Evolutionary conservation across 192 early-diverging fungal genomes (phyloP).

Genomic region (Coemansia sp.): DNA sequence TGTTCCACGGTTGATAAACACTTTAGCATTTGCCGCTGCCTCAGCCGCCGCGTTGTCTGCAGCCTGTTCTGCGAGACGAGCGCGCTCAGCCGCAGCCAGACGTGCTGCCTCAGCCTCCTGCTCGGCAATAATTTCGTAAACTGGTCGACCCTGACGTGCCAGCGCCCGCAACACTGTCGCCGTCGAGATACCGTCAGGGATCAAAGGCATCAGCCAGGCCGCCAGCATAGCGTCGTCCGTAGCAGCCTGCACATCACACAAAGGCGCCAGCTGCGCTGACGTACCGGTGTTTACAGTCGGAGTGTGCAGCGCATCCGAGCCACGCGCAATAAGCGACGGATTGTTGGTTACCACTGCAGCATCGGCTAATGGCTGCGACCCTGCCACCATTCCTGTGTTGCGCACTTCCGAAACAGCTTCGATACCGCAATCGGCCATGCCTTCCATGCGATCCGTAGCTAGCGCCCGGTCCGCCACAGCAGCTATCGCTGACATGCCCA

Average conservation of each 20-base stretch:
- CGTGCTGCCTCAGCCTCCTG: slow-evolving; percentile 31
- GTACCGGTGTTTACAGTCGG: slow-evolving; percentile 5
- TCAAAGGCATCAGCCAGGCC: slow-evolving; percentile 43
- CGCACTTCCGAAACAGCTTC: slow-evolving; percentile 13
- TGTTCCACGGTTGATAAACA: slow-evolving; percentile 25
- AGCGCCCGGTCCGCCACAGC: slow-evolving; percentile 3
- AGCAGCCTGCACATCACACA: slow-evolving; percentile 15
- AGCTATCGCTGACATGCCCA: background rate
- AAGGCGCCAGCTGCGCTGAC: slow-evolving; percentile 6
- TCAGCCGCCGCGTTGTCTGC: slow-evolving; percentile 17
- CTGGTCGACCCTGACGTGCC: slow-evolving; percentile 29
- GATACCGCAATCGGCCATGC: slow-evolving; percentile 12
- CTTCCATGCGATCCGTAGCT: slow-evolving; percentile 27
- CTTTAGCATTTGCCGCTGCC: slow-evolving; percentile 27
- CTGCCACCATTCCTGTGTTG: slow-evolving; percentile 12
- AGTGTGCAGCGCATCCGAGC: slow-evolving; percentile 14
- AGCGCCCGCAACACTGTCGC: slow-evolving; percentile 38
- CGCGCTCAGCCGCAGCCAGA: slow-evolving; percentile 24
- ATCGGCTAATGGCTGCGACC: slow-evolving; percentile 14
- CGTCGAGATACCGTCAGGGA: slow-evolving; percentile 28
- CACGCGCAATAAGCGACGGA: slow-evolving; percentile 25
- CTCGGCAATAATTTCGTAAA: slow-evolving; percentile 32
- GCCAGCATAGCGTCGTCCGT: slow-evolving; percentile 29
- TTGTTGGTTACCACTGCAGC: slow-evolving; percentile 18
- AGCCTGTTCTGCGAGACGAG: slow-evolving; percentile 20